These are phyloP conservation scores for Linderniella brevidens DNA, from an alignment of 257 asterid species.

Conservation along the genomic window DNA sequence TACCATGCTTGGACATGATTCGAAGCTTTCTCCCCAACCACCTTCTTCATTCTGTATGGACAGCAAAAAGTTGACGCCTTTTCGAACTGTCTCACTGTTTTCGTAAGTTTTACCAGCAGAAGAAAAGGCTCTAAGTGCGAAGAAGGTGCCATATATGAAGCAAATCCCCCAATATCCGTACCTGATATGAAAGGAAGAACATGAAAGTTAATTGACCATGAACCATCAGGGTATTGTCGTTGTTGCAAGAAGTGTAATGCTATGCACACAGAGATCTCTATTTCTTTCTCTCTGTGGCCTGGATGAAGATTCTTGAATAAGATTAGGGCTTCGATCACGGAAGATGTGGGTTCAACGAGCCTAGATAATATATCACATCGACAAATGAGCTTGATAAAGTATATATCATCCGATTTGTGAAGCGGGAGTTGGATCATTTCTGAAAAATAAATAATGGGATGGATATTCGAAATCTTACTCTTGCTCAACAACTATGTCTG, in stretches of 20 bases:
- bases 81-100: constrained; percentile 32
- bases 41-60: constrained; percentile 57
- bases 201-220: constrained; percentile 33
- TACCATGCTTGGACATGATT: constrained; percentile 81
- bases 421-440: too few species aligned
- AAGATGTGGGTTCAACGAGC: constrained; percentile 44
- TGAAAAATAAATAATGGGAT: too few species aligned
- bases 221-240: constrained; percentile 47
- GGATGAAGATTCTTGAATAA: constrained; percentile 48
- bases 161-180: constrained; percentile 77
- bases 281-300: constrained; percentile 47
- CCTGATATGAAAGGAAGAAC: constrained; percentile 16
- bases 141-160: constrained; percentile 57
- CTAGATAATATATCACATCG: constrained; percentile 16
- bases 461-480: constrained; percentile 30
- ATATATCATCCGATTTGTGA: background rate
- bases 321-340: constrained; percentile 33
- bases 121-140: constrained; percentile 30
- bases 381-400: too few species aligned
- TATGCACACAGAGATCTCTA: constrained; percentile 27
- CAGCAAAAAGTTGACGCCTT: constrained; percentile 36
- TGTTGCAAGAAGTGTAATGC: constrained; percentile 37
- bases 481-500: constrained; percentile 56
- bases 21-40: constrained; percentile 74
- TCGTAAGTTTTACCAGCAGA: constrained; percentile 41